phyloP scores from a whole-genome alignment of 1,284 basidiomycete species.

The Ceratobasidium sp. region DNA sequence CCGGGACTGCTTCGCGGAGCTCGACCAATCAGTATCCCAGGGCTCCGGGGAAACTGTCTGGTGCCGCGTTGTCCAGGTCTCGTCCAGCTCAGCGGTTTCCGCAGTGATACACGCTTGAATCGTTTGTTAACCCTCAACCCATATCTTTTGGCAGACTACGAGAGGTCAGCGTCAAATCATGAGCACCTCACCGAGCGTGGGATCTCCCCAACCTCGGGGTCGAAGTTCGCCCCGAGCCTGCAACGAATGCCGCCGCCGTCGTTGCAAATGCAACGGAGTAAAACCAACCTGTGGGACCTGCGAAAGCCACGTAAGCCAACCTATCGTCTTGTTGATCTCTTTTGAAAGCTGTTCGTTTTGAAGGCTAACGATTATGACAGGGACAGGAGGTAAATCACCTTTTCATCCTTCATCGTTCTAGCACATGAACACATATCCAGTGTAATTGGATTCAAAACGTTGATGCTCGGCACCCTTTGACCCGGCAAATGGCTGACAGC shows the following conservation, averaged over 20 bases:
- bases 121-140: not conserved
- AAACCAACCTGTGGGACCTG: conserved; percentile 37
- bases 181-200: conserved; percentile 4
- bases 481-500: conserved; percentile 27
- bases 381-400: conserved; percentile 25
- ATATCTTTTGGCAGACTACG: not conserved
- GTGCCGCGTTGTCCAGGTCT: too few relatives aligned
- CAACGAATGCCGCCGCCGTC: conserved; percentile 40
- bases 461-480: conserved; percentile 12
- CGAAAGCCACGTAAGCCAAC: conserved; percentile 11
- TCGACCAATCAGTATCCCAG: too few relatives aligned
- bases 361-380: not conserved
- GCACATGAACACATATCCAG: not conserved
- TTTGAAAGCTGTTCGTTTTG: not conserved
- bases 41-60: too few relatives aligned
- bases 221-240: conserved; percentile 28
- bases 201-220: conserved; percentile 12
- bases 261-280: conserved; percentile 37
- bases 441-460: conserved; percentile 19
- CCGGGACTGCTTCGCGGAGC: too few relatives aligned
- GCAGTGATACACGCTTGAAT: not conserved
- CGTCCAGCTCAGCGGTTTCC: too few relatives aligned
- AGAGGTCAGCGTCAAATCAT: not conserved
- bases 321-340: too few relatives aligned
- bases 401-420: not conserved